Percentiles rank a stretch among this genome's conserved stretches.
These are phyloP conservation scores for Ascoidea rubescens DNA, from an alignment of 805 yeast genomes.

Conservation along the genomic window DNA sequence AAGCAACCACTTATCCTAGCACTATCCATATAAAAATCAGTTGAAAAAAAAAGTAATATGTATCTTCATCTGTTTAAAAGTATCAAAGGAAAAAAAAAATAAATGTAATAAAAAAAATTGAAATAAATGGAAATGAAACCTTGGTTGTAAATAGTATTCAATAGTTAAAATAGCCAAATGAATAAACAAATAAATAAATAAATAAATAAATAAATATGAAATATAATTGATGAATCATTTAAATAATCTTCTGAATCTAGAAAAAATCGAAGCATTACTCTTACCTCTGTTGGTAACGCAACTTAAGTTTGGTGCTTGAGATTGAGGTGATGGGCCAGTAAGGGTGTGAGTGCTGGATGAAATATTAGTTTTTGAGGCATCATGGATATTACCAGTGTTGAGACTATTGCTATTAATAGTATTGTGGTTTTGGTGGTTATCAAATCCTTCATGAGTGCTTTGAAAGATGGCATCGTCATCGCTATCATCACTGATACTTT, in stretches of 20 bases:
- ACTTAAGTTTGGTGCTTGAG: background rate
- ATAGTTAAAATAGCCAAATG: no score
- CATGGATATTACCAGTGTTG: background rate
- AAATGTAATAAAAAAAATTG: background rate
- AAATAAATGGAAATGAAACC: no score
- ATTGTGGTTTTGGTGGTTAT: background rate
- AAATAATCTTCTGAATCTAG: background rate
- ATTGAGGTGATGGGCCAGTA: background rate
- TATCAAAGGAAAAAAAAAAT: background rate
- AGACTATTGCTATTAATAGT: background rate
- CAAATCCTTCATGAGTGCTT: slow-evolving; percentile 8
- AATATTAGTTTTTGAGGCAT: background rate
- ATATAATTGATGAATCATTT: no score
- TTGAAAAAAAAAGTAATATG: background rate
- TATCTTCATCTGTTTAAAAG: background rate
- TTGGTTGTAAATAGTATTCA: no score
- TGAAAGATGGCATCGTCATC: slow-evolving; percentile 6
- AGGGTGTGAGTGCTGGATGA: background rate
- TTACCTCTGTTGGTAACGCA: background rate
- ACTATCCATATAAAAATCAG: no score
- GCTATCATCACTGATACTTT: slow-evolving; percentile 8
- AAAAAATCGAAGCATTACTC: background rate
- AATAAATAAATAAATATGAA: background rate
- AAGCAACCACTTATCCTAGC: no score
- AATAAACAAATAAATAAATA: background rate